Percentiles rank a stretch among this genome's conserved stretches.
Conservation (phyloP, 1,139 yeast genomes). For the Candida sp. region DNA sequence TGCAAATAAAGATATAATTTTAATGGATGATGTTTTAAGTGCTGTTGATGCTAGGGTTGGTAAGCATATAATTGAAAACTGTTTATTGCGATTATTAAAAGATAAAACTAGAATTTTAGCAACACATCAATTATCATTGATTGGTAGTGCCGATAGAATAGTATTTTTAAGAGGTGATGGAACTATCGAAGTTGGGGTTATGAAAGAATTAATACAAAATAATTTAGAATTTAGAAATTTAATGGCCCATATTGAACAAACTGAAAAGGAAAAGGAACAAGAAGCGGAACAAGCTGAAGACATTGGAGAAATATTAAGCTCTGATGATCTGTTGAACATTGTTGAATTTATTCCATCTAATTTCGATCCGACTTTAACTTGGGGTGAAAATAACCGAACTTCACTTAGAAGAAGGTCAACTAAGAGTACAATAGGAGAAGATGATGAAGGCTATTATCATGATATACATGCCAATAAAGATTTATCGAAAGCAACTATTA, state of each 20-base stretch:
- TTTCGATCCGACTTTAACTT: background rate
- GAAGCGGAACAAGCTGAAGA: conserved; percentile 14
- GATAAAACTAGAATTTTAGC: conserved; percentile 43
- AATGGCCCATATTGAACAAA: too few relatives aligned
- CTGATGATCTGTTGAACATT: background rate
- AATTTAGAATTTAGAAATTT: conserved; percentile 47
- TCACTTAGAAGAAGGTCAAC: too few relatives aligned
- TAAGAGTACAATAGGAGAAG: too few relatives aligned
- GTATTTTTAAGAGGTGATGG: conserved; percentile 46
- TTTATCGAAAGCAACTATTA: conserved; percentile 26
- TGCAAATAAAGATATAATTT: conserved; percentile 33
- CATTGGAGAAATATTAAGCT: background rate
- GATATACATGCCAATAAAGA: conserved; percentile 21
- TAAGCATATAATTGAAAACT: conserved; percentile 37
- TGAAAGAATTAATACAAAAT: conserved; percentile 29
- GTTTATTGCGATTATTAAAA: conserved; percentile 31
- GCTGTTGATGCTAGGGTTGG: conserved; percentile 53
- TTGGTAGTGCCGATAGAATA: conserved; percentile 38
- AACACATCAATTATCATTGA: conserved; percentile 44
- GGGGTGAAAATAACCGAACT: background rate
- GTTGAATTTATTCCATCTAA: background rate
- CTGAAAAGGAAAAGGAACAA: conserved; percentile 21
- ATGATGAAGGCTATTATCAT: too few relatives aligned
- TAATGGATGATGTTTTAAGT: conserved; percentile 45
- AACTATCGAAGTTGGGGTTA: conserved; percentile 31